These are phyloP conservation scores for Globisporangium rhizosaccharum DNA, from an alignment of 352 stramenopile genomes.

Conservation along the genomic window DNA sequence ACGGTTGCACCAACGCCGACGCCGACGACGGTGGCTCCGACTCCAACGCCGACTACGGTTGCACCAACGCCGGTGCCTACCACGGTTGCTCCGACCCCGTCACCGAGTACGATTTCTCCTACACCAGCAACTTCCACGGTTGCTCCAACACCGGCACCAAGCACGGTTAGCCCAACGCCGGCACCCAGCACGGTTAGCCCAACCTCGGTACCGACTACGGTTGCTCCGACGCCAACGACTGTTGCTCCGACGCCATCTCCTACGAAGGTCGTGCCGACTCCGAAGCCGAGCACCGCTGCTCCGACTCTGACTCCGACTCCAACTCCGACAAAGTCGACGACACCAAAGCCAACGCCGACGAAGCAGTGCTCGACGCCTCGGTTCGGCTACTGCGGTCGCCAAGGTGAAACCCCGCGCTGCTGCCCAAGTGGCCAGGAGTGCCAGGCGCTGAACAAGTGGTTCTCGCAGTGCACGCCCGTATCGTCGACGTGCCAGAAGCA, in stretches of 20 bases:
- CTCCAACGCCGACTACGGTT: no score
- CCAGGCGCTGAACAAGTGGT: conserved; percentile 9
- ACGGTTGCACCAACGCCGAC: no score
- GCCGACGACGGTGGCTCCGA: no score
- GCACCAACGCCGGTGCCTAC: neutral
- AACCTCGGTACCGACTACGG: neutral
- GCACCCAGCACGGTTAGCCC: neutral
- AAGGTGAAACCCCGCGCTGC: neutral
- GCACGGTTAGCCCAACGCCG: neutral
- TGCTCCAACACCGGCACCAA: neutral
- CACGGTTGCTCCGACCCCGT: neutral
- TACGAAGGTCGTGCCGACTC: neutral
- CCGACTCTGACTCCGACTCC: neutral
- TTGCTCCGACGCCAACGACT: neutral
- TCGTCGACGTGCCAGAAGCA: conserved; percentile 4
- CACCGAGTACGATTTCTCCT: neutral
- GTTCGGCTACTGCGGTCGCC: conserved; percentile 8
- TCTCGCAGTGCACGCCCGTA: conserved; percentile 3
- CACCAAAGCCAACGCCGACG: neutral
- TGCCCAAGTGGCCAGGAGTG: conserved; percentile 5
- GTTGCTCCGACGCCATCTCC: neutral
- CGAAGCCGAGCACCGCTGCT: neutral
- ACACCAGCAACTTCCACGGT: neutral
- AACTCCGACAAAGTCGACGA: neutral
- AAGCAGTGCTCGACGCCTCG: conserved; percentile 9